Base-by-base conservation (phyloP, 2,329 filamentous ascomycete species). In the Colletotrichum nymphaeae region DNA sequence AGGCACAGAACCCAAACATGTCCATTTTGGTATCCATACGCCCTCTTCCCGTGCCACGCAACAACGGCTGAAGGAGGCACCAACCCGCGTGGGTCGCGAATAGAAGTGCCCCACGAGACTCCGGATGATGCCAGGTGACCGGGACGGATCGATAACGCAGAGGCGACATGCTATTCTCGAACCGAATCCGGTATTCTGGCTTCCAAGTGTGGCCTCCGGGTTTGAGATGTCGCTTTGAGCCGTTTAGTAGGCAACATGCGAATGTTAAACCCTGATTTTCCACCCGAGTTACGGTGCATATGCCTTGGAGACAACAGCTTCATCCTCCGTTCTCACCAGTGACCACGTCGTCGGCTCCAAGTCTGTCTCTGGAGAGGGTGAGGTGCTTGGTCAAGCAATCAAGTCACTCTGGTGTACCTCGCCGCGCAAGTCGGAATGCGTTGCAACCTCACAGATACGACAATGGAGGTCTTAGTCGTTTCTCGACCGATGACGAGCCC, bases 81-180 rank as follows among this genome's bases (percentile, higher is more conserved):
- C 63, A 62, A 56, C 63, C 63, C 67, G 67, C 72, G 72, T 74
- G 72, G 72, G 72, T 72, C 71, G 22, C 26, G 56, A 52, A 6
- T 46, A 57, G 53, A 63, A 30, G 26, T n/a, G 46, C 67, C 67
- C 71, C 67, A 66, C 71, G 71, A 49, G n/a, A 19, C 55, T 71
- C 49, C 55, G 46, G 67, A 46, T 49, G 49, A 72, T 19, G 37
- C 71, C 62, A 72, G 62, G 55, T 67, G 28, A 49, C 53, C 57
- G 72, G 68, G 62, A 60, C 70, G 53, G 59, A 70, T 70, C 59
- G 70, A 67, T 57, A 52, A 60, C 56, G 52, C 22, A 64, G 19
- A 42, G 59, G 56, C 37, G 35, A 56, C 67, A 72, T 66, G 72
- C 60, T 56, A 65, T 62, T 71, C 63, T 71, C 53, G 24, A 62